Evolutionary conservation across 2,329 filamentous ascomycete genomes (phyloP).

Genomic region (Thelonectria discophora): DNA sequence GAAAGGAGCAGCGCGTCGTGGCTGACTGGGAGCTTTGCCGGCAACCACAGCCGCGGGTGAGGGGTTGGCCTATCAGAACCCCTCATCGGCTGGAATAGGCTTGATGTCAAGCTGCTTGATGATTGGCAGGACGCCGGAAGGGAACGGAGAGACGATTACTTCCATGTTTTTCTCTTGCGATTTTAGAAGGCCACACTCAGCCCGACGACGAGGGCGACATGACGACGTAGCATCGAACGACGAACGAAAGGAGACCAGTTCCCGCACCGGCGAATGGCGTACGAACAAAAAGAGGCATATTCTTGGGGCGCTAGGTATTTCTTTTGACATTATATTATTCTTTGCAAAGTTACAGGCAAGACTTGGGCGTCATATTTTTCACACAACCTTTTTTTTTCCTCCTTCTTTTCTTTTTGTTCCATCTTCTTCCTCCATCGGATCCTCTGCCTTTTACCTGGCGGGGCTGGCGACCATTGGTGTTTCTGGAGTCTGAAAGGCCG

Average conservation of each 20-base stretch:
- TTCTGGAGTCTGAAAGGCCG: conserved; percentile 30
- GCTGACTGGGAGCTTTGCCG: conserved; percentile 29
- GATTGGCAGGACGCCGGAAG: conserved; percentile 38
- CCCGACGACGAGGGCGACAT: conserved; percentile 42
- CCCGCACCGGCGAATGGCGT: conserved; percentile 52
- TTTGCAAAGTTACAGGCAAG: conserved; percentile 36
- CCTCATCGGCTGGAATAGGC: conserved; percentile 36
- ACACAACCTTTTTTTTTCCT: not conserved
- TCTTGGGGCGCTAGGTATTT: conserved; percentile 49
- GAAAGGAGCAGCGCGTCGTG: conserved; percentile 21
- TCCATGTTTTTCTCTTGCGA: conserved; percentile 39
- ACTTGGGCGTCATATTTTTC: conserved; percentile 13
- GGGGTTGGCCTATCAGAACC: conserved; percentile 29
- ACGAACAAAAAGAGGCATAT: conserved; percentile 50
- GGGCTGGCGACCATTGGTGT: conserved; percentile 30
- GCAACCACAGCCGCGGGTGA: conserved; percentile 33
- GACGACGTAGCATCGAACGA: conserved; percentile 47
- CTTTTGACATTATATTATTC: conserved; percentile 46
- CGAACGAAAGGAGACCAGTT: conserved; percentile 46
- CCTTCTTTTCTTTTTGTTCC: not conserved
- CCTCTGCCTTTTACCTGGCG: conserved; percentile 14
- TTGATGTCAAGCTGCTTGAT: conserved; percentile 34
- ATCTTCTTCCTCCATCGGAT: conserved; percentile 3
- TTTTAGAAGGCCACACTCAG: conserved; percentile 39
- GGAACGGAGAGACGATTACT: conserved; percentile 35